Conservation (phyloP, 495 filamentous ascomycete genomes). For the Opeltia flavorubescens region DNA sequence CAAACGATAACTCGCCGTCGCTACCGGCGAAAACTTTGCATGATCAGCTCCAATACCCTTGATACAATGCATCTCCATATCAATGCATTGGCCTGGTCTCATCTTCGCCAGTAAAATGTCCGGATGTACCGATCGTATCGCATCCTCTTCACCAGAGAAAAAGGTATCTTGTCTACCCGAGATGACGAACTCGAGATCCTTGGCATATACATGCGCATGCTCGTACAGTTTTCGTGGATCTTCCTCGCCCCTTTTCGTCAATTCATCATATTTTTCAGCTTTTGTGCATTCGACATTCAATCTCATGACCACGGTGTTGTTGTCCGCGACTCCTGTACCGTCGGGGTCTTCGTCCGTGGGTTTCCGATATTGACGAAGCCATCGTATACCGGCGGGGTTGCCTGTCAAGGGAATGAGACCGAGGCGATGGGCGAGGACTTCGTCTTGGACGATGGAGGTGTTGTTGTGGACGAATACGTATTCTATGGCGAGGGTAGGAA, state of each 20-base stretch:
- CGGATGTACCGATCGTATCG: conserved; percentile 65
- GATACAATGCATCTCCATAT: conserved; percentile 72
- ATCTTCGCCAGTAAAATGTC: conserved; percentile 92
- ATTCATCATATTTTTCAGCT: conserved; percentile 34
- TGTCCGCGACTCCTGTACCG: conserved; percentile 45
- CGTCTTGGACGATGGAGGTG: conserved; percentile 93
- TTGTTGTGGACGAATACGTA: conserved; percentile 83
- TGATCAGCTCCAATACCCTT: conserved; percentile 93
- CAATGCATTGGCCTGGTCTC: conserved; percentile 75
- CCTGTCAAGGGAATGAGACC: conserved; percentile 84
- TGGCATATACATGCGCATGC: conserved; percentile 77
- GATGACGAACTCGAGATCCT: conserved; percentile 59
- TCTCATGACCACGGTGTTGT: conserved; percentile 63
- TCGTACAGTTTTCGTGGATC: conserved; percentile 75
- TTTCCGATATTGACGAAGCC: conserved; percentile 65
- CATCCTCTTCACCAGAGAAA: conserved; percentile 47
- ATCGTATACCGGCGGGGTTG: conserved; percentile 54
- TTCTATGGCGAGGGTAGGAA: conserved; percentile 89
- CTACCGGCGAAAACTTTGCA: conserved; percentile 94
- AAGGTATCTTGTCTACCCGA: conserved; percentile 55
- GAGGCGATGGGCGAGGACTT: conserved; percentile 78
- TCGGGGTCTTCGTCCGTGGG: conserved; percentile 38
- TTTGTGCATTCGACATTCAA: conserved; percentile 69
- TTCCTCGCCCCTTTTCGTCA: conserved; percentile 41
- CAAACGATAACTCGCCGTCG: conserved; percentile 82